Base-by-base conservation (phyloP, 495 filamentous ascomycete species). In the Talaromyces wortmannii region DNA sequence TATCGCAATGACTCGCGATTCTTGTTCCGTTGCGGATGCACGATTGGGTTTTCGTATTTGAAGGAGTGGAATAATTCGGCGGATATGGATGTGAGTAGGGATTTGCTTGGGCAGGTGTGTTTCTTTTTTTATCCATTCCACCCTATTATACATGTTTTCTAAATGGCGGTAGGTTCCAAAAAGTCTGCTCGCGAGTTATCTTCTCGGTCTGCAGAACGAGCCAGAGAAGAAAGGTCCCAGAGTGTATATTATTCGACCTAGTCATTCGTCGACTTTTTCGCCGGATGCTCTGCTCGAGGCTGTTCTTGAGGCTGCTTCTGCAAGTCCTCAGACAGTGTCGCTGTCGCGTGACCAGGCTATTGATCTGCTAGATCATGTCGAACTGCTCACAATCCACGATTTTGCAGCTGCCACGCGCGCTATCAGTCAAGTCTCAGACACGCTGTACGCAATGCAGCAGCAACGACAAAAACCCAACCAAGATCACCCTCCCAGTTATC, bases 191-290 rank as follows among this genome's bases (percentile, higher is more conserved):
- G 40, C 29, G 30, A 31, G 8, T 1, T 53, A 31, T 13, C 42
- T 53, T 11, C 8, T 15, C 1, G 13, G 52, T 7, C 15, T 46
- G 16, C 17, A 11, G 31, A n/a, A 7, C 4, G 33, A 44, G 10
- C 40, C n/a, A 29, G 44, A 36, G 10, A 18, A 29, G 11, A 16
- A 55, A 7, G 45, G 59, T 33, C 56, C 65, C 50, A 65, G 52
- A 42, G 60, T 64, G 16, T 76, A 68, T 59, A 75, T 77, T 32
- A 71, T 77, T 48, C 88, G 95, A 68, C 91, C 89, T 1, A 83
- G 83, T 31, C 92, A 89, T 64, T 89, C 87, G n/a, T 83, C 89
- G 44, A 90, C 87, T 3, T 90, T 95, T 43, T 82, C 87, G 31
- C 76, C 92, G 11, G 88, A 90, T 64, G 82, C 76, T 11, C 69